These are phyloP conservation scores for Ophioceras dolichostomum DNA, from an alignment of 2,329 filamentous ascomycete genomes.

Conservation along the genomic window DNA sequence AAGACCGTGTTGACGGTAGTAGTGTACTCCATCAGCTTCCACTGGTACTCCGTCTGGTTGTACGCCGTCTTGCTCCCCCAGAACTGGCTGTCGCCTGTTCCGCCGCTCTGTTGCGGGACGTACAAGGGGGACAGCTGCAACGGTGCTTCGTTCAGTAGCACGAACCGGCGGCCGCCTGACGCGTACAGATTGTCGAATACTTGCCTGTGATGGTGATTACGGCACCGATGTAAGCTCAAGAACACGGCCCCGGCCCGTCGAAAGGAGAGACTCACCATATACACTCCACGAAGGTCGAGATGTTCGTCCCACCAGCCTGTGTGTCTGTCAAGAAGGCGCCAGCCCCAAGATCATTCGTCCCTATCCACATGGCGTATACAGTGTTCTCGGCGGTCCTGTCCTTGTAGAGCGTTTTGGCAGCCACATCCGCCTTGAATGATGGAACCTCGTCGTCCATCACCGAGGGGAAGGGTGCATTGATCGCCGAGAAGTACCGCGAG, in stretches of 20 bases:
- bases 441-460: conserved; percentile 50
- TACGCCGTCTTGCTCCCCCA: conserved; percentile 32
- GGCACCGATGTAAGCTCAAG: background rate
- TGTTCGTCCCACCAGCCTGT: conserved; percentile 44
- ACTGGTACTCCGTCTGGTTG: conserved; percentile 32
- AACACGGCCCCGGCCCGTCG: background rate
- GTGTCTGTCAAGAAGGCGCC: conserved; percentile 53
- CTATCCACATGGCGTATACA: conserved; percentile 68
- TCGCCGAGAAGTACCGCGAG: conserved; percentile 35
- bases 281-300: conserved; percentile 56
- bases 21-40: conserved; percentile 37
- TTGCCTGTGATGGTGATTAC: conserved; percentile 2
- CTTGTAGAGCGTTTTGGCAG: conserved; percentile 23
- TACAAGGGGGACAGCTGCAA: conserved; percentile 59
- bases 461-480: conserved; percentile 46
- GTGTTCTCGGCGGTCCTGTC: conserved; percentile 42
- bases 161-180: conserved; percentile 56
- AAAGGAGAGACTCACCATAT: conserved; percentile 36
- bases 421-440: conserved; percentile 36
- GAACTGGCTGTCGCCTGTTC: conserved; percentile 26
- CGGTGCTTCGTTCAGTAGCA: conserved; percentile 58
- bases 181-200: conserved; percentile 49
- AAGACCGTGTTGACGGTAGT: conserved; percentile 35
- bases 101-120: conserved; percentile 30
- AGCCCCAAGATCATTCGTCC: conserved; percentile 65